phyloP scores from a whole-genome alignment of 2,329 filamentous ascomycete genomes.

The Phoma sp. region DNA sequence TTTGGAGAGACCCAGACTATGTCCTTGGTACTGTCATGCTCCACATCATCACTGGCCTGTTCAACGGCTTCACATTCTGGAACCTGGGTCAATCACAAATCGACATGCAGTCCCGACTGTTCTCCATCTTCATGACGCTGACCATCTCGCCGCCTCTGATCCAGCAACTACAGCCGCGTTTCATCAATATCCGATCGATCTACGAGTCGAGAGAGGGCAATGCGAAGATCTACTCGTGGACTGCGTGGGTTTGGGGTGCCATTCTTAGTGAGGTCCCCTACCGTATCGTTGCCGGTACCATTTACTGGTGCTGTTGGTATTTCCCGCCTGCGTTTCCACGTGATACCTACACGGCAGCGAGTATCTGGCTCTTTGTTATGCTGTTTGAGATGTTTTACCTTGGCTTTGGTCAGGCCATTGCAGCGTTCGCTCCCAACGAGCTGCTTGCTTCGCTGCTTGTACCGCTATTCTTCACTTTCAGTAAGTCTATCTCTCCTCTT shows the following conservation, averaged over 20 bases:
- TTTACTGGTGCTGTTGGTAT: slow-evolving; percentile 65
- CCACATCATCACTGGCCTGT: slow-evolving; percentile 59
- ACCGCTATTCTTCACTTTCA: slow-evolving; percentile 71
- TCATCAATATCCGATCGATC: slow-evolving; percentile 68
- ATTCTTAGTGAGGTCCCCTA: slow-evolving; percentile 76
- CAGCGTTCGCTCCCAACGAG: slow-evolving; percentile 70
- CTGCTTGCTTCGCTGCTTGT: slow-evolving; percentile 70
- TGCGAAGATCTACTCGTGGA: slow-evolving; percentile 82
- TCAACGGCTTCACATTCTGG: slow-evolving; percentile 59
- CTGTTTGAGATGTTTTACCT: slow-evolving; percentile 71
- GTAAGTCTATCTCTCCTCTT: slow-evolving; percentile 15
- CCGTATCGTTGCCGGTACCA: slow-evolving; percentile 66
- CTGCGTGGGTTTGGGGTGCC: slow-evolving; percentile 69
- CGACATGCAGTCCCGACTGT: slow-evolving; percentile 66
- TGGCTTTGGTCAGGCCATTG: slow-evolving; percentile 71
- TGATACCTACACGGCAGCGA: slow-evolving; percentile 65
- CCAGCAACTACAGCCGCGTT: slow-evolving; percentile 77
- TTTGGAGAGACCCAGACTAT: slow-evolving; percentile 73
- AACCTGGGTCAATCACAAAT: slow-evolving; percentile 50
- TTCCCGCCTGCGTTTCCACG: slow-evolving; percentile 61
- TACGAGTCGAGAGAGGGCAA: slow-evolving; percentile 76
- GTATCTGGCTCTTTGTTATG: slow-evolving; percentile 68
- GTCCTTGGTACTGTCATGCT: slow-evolving; percentile 58
- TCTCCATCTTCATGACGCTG: slow-evolving; percentile 78
- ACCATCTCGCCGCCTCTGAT: slow-evolving; percentile 77